Evolutionary conservation across 1,284 basidiomycete genomes (phyloP).

Genomic region (Microbotryomycetes sp.): DNA sequence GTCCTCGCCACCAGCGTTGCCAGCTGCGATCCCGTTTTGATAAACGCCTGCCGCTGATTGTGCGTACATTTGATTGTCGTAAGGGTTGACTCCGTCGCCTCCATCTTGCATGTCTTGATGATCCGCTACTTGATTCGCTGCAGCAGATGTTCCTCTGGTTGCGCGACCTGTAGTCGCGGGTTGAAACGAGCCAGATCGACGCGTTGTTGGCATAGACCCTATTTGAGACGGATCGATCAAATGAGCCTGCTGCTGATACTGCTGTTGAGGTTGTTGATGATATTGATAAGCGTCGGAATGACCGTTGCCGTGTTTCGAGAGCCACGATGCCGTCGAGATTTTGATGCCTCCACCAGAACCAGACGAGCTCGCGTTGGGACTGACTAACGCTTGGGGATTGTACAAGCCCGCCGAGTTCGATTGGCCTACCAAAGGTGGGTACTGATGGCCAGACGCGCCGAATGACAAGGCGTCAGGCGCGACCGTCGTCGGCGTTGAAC

Average conservation of each 20-base stretch:
- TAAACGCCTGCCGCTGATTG: not conserved
- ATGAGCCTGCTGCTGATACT: too few relatives aligned
- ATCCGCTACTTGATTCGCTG: not conserved
- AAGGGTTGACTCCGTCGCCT: not conserved
- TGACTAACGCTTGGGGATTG: not conserved
- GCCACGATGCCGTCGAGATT: not conserved
- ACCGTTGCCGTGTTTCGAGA: not conserved
- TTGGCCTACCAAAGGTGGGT: too few relatives aligned
- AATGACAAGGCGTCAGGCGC: too few relatives aligned
- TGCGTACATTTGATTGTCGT: not conserved
- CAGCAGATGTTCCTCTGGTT: not conserved
- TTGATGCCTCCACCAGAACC: not conserved
- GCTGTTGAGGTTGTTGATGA: not conserved
- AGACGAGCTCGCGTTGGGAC: not conserved
- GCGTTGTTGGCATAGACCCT: too few relatives aligned
- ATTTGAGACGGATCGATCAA: too few relatives aligned
- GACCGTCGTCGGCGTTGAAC: too few relatives aligned
- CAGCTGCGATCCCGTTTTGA: not conserved
- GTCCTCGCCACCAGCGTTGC: not conserved
- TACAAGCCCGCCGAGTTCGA: too few relatives aligned
- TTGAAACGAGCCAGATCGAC: too few relatives aligned
- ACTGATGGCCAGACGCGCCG: too few relatives aligned
- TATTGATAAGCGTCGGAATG: not conserved
- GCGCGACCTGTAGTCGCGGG: not conserved
- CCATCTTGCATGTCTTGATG: not conserved